Evolutionary conservation across 495 filamentous ascomycete genomes (phyloP).

Genomic region (Tuber magnatum): DNA sequence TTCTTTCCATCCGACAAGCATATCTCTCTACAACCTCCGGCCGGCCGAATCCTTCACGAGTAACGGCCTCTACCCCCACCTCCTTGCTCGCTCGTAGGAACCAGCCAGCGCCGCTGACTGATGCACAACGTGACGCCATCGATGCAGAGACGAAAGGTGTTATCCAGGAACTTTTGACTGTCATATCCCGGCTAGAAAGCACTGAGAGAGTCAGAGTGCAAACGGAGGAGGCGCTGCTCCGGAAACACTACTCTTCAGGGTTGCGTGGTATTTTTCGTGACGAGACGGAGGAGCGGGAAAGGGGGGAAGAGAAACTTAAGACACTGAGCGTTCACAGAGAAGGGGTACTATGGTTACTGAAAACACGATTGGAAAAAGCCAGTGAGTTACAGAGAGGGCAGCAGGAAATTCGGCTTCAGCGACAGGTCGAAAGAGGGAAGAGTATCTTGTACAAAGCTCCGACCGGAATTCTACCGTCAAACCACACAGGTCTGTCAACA

Average conservation of each 20-base stretch:
- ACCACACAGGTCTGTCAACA: not conserved
- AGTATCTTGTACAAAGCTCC: slow-evolving; percentile 69
- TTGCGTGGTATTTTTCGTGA: slow-evolving; percentile 32
- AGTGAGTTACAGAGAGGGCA: slow-evolving; percentile 72
- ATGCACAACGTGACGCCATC: slow-evolving; percentile 67
- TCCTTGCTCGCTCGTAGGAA: slow-evolving; percentile 42
- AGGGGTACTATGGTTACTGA: slow-evolving; percentile 72
- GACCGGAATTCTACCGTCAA: slow-evolving; percentile 35
- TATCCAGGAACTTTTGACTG: slow-evolving; percentile 70
- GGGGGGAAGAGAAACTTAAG: slow-evolving; percentile 60
- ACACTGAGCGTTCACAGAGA: slow-evolving; percentile 61
- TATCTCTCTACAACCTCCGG: slow-evolving; percentile 71
- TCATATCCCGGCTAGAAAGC: slow-evolving; percentile 67
- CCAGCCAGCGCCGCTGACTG: slow-evolving; percentile 50
- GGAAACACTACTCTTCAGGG: slow-evolving; percentile 54
- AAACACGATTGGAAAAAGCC: slow-evolving; percentile 64
- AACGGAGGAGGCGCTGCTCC: slow-evolving; percentile 58
- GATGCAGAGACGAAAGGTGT: slow-evolving; percentile 76
- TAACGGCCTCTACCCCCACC: slow-evolving; percentile 44
- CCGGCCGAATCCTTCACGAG: slow-evolving; percentile 47
- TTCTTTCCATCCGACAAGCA: slow-evolving; percentile 73
- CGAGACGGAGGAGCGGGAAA: slow-evolving; percentile 56
- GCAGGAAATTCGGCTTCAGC: slow-evolving; percentile 78
- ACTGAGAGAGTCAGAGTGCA: slow-evolving; percentile 74
- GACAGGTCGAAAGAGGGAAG: slow-evolving; percentile 82